Evolutionary conservation across 163 green algal species (phyloP).

Genomic region (Botryococcus braunii): DNA sequence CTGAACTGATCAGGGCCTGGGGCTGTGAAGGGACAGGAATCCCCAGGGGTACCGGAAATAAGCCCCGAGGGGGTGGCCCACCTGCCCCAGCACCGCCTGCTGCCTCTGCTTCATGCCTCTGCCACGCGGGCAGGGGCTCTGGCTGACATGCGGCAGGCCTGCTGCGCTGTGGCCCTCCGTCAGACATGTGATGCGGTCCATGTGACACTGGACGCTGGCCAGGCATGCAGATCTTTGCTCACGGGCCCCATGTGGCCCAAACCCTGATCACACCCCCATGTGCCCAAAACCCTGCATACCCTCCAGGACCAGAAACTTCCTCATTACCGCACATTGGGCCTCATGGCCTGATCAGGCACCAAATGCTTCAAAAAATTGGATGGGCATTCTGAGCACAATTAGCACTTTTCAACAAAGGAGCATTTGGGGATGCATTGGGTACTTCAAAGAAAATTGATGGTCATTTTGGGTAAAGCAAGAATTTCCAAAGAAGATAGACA

Average conservation of each 20-base stretch:
- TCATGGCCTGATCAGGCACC: too few relatives aligned
- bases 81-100: constrained; percentile 74
- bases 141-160: constrained; percentile 20
- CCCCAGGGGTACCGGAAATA: constrained; percentile 19
- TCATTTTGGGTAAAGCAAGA: not conserved
- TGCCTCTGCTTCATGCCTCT: constrained; percentile 58
- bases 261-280: not conserved
- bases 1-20: too few relatives aligned
- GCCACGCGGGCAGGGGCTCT: constrained; percentile 11
- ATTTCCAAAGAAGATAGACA: not conserved
- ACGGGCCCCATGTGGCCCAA: not conserved
- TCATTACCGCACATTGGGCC: too few relatives aligned
- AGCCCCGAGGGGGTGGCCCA: constrained; percentile 67
- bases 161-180: constrained; percentile 9
- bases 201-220: not conserved
- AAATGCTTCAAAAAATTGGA: too few relatives aligned
- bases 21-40: constrained; percentile 25
- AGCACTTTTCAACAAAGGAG: too few relatives aligned
- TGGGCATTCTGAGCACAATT: too few relatives aligned
- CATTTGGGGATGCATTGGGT: too few relatives aligned
- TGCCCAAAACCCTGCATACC: too few relatives aligned
- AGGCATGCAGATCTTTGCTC: not conserved
- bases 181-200: constrained; percentile 2
- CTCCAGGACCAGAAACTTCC: too few relatives aligned
- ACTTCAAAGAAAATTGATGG: too few relatives aligned